Evolutionary conservation across 768 basidiomycete species (phyloP), one percentile per base, ranked within the genome.

Genomic region (Phallus indusiatus): DNA sequence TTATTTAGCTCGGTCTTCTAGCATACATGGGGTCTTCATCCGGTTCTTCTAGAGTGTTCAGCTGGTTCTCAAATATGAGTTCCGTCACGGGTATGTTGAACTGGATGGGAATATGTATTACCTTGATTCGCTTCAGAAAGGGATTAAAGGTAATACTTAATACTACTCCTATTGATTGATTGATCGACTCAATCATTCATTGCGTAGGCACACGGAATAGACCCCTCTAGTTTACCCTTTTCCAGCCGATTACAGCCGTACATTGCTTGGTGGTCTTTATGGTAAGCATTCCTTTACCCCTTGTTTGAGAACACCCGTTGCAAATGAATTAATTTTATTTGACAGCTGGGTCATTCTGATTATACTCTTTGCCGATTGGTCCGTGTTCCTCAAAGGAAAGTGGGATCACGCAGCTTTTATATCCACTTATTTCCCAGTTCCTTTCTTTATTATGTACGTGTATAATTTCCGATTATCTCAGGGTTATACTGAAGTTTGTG

Each of bases 371-470:
- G 49, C 50, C 22, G 57, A 59, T 47, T 59, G 57, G 57, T 16
- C 24, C 14, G 80, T 84, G 47, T 85, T 85, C 76, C 71, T 83
- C 54, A 71, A 70, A 55, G 74, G 70, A 22, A 61, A 72, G 0
- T 86, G 83, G 90, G 67, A 68, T 24, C 75, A 75, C 4, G 83
- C 80, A 33, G 77, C 70, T n/a, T 94, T 95, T 65, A 77, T 94
- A 56, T 92, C 91, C 21, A 90, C 82, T 69, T 96, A 94, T 70
- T 68, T 93, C 48, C 88, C 86, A 14, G 18, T 59, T 9, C 57
- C 57, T 12, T 53, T 59, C 36, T 52, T 59, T 42, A 6, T 59
- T 12, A 28, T 59, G 57, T 53, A 37, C 11, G 57, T 51, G 20
- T 42, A 33, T 7, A 52, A 24, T 52, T 28, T n/a, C 49, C 34